These are phyloP conservation scores for Truncatella angustata DNA, from an alignment of 2,329 filamentous ascomycete species.

Conservation along the genomic window DNA sequence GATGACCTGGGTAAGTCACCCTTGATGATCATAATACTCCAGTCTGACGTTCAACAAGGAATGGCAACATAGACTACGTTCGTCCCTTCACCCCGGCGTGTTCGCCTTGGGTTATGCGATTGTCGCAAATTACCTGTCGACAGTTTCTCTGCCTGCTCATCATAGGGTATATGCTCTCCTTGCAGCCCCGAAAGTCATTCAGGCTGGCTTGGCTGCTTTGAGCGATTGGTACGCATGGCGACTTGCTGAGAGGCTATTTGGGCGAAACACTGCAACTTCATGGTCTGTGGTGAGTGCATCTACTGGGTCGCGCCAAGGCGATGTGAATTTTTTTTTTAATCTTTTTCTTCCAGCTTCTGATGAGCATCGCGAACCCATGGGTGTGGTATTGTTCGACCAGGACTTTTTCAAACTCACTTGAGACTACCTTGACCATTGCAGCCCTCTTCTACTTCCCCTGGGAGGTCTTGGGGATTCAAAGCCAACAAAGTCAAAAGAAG, in stretches of 20 bases:
- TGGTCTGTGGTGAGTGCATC: constrained; percentile 64
- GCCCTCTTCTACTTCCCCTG: constrained; percentile 88
- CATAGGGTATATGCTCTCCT: constrained; percentile 44
- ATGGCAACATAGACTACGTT: constrained; percentile 85
- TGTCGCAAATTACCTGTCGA: constrained; percentile 52
- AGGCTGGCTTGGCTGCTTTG: constrained; percentile 74
- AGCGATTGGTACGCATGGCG: constrained; percentile 89
- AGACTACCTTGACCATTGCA: constrained; percentile 80
- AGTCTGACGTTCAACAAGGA: constrained; percentile 50
- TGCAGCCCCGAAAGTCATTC: constrained; percentile 69
- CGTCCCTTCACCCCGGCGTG: constrained; percentile 84
- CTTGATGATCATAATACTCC: background rate
- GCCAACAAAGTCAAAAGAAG: constrained; percentile 37
- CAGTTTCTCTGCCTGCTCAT: constrained; percentile 7
- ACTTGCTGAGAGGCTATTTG: constrained; percentile 72
- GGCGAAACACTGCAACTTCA: constrained; percentile 58
- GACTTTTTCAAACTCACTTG: constrained; percentile 91
- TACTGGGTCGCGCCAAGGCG: no score
- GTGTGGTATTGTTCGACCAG: constrained; percentile 94
- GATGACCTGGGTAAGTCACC: constrained; percentile 82
- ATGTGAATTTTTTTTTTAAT: constrained; percentile 11
- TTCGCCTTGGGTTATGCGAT: constrained; percentile 75
- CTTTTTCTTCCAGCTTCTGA: constrained; percentile 52
- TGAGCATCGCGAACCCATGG: constrained; percentile 80
- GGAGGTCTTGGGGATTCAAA: constrained; percentile 55